Percentiles rank a stretch among this genome's conserved stretches.
Conservation (phyloP, 108 stramenopile species). For the Cyclotella baltica region DNA sequence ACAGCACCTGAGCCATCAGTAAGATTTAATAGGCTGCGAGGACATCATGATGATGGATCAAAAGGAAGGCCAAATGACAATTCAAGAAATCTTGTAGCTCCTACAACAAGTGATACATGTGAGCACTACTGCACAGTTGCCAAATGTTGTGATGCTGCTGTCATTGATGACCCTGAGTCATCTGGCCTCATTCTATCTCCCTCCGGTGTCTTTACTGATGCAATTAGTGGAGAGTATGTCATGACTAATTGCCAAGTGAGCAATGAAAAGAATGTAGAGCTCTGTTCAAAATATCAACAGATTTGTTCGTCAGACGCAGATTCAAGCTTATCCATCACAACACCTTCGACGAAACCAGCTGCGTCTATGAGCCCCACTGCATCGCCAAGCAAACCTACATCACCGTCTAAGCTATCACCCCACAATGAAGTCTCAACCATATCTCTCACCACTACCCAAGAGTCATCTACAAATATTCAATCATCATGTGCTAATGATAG, state of each 20-base stretch:
- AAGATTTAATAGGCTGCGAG: too few species aligned
- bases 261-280: neutral
- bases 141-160: conserved; percentile 10
- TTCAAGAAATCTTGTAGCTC: neutral
- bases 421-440: neutral
- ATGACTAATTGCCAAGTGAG: conserved; percentile 8
- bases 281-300: neutral
- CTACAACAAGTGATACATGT: neutral
- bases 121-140: neutral
- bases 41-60: too few species aligned
- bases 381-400: neutral
- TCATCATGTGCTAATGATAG: neutral
- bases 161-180: neutral
- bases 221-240: neutral
- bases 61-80: too few species aligned
- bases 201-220: neutral
- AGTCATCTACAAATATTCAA: neutral
- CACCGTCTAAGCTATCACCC: neutral
- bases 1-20: too few species aligned
- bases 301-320: neutral
- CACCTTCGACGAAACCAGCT: neutral
- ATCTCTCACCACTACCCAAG: neutral
- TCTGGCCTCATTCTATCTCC: conserved; percentile 2
- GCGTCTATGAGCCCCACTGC: neutral
- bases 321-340: too few species aligned